phyloP scores from a whole-genome alignment of 106 monocot species.

The Allium cepa region DNA sequence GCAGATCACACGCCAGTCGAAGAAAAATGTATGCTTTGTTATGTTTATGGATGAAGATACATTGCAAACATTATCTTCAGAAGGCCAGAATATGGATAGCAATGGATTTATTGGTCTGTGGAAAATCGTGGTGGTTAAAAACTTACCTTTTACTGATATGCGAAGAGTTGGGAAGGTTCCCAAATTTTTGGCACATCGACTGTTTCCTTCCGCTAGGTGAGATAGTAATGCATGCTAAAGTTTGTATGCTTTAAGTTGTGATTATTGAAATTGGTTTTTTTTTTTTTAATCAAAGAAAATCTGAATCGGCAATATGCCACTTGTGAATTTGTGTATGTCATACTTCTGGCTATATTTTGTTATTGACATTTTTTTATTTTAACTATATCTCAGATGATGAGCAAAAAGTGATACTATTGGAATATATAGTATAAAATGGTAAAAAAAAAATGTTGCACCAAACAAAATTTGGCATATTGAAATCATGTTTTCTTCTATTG shows the following conservation, averaged over 20 bases:
- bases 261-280: no score
- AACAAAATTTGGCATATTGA: no score
- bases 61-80: conserved; percentile 51
- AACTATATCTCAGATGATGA: no score
- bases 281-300: no score
- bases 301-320: no score
- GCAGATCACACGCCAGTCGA: conserved; percentile 75
- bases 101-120: conserved; percentile 75
- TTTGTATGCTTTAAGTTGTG: neutral
- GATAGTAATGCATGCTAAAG: neutral
- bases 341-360: no score
- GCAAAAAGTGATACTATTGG: no score
- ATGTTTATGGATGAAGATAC: conserved; percentile 90
- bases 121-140: conserved; percentile 76
- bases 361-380: no score
- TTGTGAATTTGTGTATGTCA: no score
- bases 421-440: no score
- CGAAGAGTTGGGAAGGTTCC: conserved; percentile 92
- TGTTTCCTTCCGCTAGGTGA: conserved; percentile 89
- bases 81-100: conserved; percentile 70
- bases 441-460: no score
- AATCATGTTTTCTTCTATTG: no score
- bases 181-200: conserved; percentile 79
- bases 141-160: conserved; percentile 77
- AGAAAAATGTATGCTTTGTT: conserved; percentile 83